Evolutionary conservation across 2,329 filamentous ascomycete genomes (phyloP), one percentile per base, ranked within the genome.

Genomic region (Aspergillus eucalypticola): DNA sequence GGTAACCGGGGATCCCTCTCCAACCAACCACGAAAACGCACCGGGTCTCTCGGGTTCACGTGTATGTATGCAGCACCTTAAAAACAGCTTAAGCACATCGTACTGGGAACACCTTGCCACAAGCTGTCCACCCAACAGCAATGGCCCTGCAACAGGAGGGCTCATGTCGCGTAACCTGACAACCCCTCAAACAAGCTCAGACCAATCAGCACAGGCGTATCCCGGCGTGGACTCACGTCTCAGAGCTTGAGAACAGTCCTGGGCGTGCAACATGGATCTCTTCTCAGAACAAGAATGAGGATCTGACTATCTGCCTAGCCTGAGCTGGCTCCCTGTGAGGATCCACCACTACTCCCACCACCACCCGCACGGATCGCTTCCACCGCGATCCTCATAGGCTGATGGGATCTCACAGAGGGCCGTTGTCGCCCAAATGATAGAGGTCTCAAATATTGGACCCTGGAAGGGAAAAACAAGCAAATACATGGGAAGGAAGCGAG

Each of bases 381-480:
- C 32, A 52, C 50, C 39, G 53, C 32, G 53, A 56, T 59, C 54
- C 56, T 21, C 23, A 29, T 53, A 52, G 52, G 54, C 65, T 65
- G 62, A 66, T 68, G 67, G 64, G 65, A 68, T 66, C 65, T 69
- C 62, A 54, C 38, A 59, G 63, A 62, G 64, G 32, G 64, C 67
- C 66, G 66, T 69, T 69, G 54, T 58, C 56, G 53, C 56, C 50
- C 49, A 58, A 60, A 35, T 17, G 57, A 62, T 25, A 13, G 51
- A 42, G 54, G 65, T 65, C 65, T 64, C 67, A 69, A 71, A 69
- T 71, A 63, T 67, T 60, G 62, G 62, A 61, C 56, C 58, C 52
- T 61, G 60, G 57, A 39, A 46, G 51, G 39, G 50, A 25, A 39
- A 10, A 32, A 27, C 53, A 32, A 50, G 51, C 51, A 32, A 35